Conservation (phyloP, 495 filamentous ascomycete species). For the Daldinia childiae region DNA sequence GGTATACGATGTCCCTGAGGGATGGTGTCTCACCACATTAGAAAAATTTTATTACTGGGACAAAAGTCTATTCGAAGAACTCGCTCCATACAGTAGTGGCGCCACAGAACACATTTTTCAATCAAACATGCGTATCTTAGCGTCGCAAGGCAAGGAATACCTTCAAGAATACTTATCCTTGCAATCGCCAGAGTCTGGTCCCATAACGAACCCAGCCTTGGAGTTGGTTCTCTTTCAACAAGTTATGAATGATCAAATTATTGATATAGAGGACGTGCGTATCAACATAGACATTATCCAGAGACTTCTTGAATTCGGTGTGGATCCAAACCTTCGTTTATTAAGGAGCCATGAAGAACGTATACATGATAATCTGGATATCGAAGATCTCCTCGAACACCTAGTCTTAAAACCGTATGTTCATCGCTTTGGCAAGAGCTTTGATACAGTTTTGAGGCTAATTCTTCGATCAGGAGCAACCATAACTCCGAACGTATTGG, state of each 20-base stretch:
- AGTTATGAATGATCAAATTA: background rate
- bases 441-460: background rate
- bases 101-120: background rate
- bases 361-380: no score
- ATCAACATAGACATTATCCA: background rate
- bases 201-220: background rate
- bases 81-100: background rate
- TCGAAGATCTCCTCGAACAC: background rate
- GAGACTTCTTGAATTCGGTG: background rate
- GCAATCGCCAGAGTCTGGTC: background rate
- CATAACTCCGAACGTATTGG: background rate
- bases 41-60: background rate
- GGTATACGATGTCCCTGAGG: background rate
- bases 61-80: background rate
- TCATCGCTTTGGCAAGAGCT: background rate
- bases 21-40: background rate
- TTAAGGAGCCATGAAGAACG: no score
- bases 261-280: background rate
- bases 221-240: background rate
- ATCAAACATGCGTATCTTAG: background rate
- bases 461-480: background rate
- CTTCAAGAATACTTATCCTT: background rate
- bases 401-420: background rate
- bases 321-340: background rate
- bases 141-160: background rate